A percentile compares a stretch with the other conserved stretches of the same genome.
Evolutionary conservation across 192 early-diverging fungal species (phyloP).

Genomic region (Coemansia sp.): DNA sequence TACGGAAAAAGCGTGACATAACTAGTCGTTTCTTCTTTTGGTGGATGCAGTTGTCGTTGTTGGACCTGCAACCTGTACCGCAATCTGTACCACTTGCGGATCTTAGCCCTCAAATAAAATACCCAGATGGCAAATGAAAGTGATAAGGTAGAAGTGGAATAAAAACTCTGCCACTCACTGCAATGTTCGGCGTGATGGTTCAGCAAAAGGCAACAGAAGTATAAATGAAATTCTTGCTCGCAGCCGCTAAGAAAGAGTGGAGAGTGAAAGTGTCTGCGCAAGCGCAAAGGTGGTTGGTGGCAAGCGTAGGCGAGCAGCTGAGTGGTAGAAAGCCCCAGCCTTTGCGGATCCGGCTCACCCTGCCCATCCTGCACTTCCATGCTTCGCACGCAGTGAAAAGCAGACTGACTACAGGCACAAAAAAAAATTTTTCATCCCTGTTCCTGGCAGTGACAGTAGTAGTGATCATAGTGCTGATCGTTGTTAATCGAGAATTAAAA

Average conservation of each 20-base stretch:
- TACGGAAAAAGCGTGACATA: conserved; percentile 90
- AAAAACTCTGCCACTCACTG: neutral
- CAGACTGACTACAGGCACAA: neutral
- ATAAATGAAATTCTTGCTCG: neutral
- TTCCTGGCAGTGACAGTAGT: neutral
- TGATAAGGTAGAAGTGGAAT: neutral
- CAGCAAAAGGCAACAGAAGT: neutral
- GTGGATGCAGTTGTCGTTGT: neutral
- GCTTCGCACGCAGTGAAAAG: neutral
- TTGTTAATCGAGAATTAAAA: neutral
- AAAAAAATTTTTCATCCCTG: neutral
- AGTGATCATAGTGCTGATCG: neutral
- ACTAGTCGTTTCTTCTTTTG: conserved; percentile 18
- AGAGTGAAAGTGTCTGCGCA: neutral
- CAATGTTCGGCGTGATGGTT: neutral
- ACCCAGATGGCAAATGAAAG: neutral
- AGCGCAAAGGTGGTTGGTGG: neutral
- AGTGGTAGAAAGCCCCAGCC: neutral
- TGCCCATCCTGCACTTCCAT: neutral
- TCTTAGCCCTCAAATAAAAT: conserved; percentile 2
- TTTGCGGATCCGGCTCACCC: neutral
- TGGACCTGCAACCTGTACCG: neutral
- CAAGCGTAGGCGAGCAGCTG: neutral
- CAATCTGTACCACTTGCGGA: conserved; percentile 1
- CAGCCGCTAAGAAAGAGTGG: neutral